Evolutionary conservation across 2,329 filamentous ascomycete genomes (phyloP).

Genomic region (Aspergillus sp.): DNA sequence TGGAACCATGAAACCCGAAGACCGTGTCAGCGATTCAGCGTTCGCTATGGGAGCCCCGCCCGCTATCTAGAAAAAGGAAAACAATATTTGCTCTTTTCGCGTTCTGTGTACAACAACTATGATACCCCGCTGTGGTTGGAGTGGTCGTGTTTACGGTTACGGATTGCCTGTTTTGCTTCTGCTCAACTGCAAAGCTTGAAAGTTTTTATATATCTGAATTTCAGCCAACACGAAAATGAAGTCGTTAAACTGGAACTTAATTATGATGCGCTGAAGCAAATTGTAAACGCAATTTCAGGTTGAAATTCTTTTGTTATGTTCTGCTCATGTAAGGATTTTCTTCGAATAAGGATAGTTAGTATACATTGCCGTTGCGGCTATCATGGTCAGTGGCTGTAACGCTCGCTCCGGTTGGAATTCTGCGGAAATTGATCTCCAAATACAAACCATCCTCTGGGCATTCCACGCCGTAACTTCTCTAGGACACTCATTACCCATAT

Average conservation of each 20-base stretch:
- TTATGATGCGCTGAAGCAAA: neutral
- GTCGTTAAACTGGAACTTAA: neutral
- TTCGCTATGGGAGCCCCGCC: conserved; percentile 49
- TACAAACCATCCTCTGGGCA: neutral
- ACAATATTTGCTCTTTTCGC: neutral
- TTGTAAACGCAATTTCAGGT: neutral
- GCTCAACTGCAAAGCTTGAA: neutral
- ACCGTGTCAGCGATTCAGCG: conserved; percentile 46
- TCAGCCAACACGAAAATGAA: neutral
- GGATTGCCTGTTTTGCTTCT: neutral
- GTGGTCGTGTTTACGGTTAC: neutral
- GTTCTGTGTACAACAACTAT: conserved; percentile 1
- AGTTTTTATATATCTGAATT: neutral
- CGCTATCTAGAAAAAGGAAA: conserved; percentile 16
- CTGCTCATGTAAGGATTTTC: neutral
- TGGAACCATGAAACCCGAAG: conserved; percentile 68
- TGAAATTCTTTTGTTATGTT: neutral
- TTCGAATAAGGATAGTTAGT: conserved; percentile 15
- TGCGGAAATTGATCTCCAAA: neutral
- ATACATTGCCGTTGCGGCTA: neutral
- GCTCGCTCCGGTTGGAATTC: neutral
- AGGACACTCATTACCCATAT: conserved; percentile 17
- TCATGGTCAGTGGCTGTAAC: neutral
- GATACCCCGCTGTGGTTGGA: conserved; percentile 6
- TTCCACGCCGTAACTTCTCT: neutral